phyloP scores from a whole-genome alignment of 73 alveolate species.

The Vitrella brassicaformis region DNA sequence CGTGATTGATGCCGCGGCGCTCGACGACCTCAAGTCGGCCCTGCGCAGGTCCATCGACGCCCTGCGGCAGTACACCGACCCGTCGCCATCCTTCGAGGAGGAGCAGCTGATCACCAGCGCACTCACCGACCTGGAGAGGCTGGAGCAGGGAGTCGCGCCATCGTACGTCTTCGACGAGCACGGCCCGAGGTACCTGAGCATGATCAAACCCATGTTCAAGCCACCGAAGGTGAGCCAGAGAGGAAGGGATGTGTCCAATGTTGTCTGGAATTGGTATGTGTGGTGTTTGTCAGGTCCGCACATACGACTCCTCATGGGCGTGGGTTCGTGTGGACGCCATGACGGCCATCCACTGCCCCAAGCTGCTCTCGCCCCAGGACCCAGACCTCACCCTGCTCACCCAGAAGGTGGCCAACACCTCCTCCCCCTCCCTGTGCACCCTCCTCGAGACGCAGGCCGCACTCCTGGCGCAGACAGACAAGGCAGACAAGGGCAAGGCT shows the following conservation, averaged over 20 bases:
- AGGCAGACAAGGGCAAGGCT: no score
- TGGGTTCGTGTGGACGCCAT: background rate
- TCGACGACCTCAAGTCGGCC: background rate
- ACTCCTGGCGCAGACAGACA: no score
- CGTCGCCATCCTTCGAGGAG: background rate
- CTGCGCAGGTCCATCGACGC: background rate
- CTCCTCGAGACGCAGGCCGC: no score
- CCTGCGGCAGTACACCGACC: background rate
- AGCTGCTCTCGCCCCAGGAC: no score
- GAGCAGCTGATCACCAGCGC: background rate
- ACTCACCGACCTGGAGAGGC: background rate
- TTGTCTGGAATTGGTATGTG: no score
- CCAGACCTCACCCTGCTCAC: background rate
- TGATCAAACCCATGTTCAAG: background rate
- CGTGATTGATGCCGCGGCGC: background rate
- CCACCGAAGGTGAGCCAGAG: background rate
- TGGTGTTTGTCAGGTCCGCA: no score
- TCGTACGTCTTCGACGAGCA: no score
- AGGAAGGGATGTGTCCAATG: no score
- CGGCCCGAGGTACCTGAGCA: background rate
- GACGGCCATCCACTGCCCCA: background rate
- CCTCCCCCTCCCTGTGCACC: background rate
- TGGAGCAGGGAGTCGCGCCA: no score
- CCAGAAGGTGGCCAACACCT: background rate
- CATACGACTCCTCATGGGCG: background rate